A percentile compares a stretch with the other conserved stretches of the same genome.
These are phyloP conservation scores for Poterioochromonas sp. DNA, from an alignment of 352 stramenopile species.

Conservation along the genomic window DNA sequence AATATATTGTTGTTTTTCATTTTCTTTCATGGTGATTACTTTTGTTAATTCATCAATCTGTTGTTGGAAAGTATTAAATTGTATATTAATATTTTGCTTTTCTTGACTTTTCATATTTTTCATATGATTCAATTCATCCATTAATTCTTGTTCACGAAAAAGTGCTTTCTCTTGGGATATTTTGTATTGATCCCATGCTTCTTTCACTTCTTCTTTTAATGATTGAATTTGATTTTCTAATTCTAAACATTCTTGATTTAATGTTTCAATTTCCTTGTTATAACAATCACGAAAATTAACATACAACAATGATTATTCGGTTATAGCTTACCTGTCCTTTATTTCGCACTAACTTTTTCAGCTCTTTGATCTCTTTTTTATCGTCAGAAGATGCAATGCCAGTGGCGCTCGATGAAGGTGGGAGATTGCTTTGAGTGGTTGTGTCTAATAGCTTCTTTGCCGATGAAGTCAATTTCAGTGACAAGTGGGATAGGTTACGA, in stretches of 20 bases:
- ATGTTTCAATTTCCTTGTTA: conserved; percentile 22
- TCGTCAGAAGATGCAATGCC: neutral
- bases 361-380: neutral
- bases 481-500: no score
- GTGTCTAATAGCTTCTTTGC: neutral
- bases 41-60: neutral
- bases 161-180: conserved; percentile 19
- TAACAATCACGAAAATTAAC: neutral
- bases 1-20: neutral
- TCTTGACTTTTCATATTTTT: neutral
- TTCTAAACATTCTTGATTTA: conserved; percentile 21
- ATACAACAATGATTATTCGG: neutral
- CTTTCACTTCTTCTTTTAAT: conserved; percentile 8
- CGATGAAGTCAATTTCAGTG: no score
- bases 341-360: neutral
- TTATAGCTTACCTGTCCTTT: neutral
- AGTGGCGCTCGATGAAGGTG: neutral
- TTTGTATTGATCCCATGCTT: conserved; percentile 28
- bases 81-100: neutral
- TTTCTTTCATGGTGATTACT: neutral
- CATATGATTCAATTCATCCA: conserved; percentile 16
- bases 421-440: neutral
- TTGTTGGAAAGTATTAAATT: neutral
- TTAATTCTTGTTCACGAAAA: neutral
- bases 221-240: neutral